Evolutionary conservation across 2,329 filamentous ascomycete genomes (phyloP).

Genomic region (Penicillium sp.): DNA sequence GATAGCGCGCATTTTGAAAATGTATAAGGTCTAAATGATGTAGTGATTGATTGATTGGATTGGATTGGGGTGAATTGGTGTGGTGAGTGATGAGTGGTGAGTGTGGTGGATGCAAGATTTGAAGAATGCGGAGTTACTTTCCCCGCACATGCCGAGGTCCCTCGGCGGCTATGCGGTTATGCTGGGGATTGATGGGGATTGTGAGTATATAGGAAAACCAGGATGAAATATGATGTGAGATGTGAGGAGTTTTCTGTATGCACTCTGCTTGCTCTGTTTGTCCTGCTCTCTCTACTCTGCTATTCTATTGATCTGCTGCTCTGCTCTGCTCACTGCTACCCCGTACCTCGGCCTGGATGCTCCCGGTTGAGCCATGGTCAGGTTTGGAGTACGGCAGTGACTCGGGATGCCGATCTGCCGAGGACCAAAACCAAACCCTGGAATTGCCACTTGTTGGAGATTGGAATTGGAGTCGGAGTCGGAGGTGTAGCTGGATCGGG

Average conservation of each 20-base stretch:
- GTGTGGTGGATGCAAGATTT: neutral
- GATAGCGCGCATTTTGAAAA: conserved; percentile 76
- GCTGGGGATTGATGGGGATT: too few species aligned
- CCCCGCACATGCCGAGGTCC: conserved; percentile 5
- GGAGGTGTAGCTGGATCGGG: too few species aligned
- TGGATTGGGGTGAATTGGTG: neutral
- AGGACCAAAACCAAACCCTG: neutral
- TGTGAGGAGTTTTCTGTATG: too few species aligned
- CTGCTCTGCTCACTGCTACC: too few species aligned
- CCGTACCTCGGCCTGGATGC: too few species aligned
- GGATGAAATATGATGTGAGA: too few species aligned
- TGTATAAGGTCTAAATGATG: too few species aligned
- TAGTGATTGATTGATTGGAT: neutral
- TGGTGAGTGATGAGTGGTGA: neutral
- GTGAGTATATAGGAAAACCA: neutral
- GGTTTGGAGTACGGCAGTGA: too few species aligned
- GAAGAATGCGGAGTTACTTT: neutral
- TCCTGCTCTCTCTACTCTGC: too few species aligned
- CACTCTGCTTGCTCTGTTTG: too few species aligned
- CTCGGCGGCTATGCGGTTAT: neutral
- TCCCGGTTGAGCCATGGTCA: too few species aligned
- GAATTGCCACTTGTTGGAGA: neutral
- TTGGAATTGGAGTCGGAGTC: neutral
- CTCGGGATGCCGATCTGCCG: neutral
- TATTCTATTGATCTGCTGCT: too few species aligned